Evolutionary conservation across 257 asterid species (phyloP).

Genomic region (Solanum raphanifolium): DNA sequence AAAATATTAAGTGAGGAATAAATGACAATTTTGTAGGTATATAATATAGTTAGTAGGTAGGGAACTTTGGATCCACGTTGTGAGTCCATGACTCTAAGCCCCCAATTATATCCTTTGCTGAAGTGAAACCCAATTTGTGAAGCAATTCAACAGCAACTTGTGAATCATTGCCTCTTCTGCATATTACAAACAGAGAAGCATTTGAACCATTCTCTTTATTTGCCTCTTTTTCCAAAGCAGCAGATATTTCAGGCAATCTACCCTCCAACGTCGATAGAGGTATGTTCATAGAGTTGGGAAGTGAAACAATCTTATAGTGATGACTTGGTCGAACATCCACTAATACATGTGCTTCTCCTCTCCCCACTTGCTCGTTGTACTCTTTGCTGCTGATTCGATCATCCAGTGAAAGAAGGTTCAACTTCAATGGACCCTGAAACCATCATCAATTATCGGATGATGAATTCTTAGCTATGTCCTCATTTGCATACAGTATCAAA

Average conservation of each 20-base stretch:
- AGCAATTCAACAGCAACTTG: slow-evolving; percentile 79
- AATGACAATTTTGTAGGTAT: background rate
- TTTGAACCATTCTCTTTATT: slow-evolving; percentile 9
- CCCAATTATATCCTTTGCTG: slow-evolving; percentile 59
- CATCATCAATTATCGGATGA: background rate
- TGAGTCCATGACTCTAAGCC: slow-evolving; percentile 67
- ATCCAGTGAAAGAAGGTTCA: slow-evolving; percentile 50
- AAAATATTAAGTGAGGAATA: too few relatives aligned
- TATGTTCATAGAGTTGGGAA: slow-evolving; percentile 63
- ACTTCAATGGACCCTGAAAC: slow-evolving; percentile 69
- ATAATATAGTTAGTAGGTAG: slow-evolving; percentile 33
- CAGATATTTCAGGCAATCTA: slow-evolving; percentile 49
- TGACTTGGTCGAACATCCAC: slow-evolving; percentile 88
- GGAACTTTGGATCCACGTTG: slow-evolving; percentile 56
- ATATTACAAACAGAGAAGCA: slow-evolving; percentile 57
- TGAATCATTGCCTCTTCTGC: slow-evolving; percentile 95
- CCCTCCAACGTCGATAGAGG: slow-evolving; percentile 43
- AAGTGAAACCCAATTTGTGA: slow-evolving; percentile 36
- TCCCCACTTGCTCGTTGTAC: slow-evolving; percentile 34
- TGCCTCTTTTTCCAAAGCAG: slow-evolving; percentile 27
- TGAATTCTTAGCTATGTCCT: background rate
- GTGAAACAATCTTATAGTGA: slow-evolving; percentile 67
- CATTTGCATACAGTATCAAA: background rate
- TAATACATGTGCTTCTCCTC: slow-evolving; percentile 58
- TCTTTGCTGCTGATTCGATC: slow-evolving; percentile 79